These are phyloP conservation scores for Austropuccinia psidii DNA, from an alignment of 1,284 basidiomycete species.

Conservation along the genomic window DNA sequence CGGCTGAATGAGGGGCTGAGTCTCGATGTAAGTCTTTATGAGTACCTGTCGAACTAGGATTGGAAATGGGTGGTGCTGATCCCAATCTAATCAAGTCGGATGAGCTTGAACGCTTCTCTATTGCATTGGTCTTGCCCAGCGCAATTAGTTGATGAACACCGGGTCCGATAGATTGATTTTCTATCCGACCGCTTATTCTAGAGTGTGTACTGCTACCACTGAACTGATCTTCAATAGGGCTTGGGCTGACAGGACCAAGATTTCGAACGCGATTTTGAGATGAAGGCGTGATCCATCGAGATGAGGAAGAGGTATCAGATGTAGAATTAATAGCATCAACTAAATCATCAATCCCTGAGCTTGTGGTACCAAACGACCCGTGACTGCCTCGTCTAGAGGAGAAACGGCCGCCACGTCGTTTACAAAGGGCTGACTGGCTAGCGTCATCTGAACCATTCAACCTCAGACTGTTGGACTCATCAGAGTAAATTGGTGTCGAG, in stretches of 20 bases:
- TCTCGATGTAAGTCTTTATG: too few species aligned
- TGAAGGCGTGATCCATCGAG: not conserved
- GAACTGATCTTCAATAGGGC: not conserved
- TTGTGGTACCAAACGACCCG: not conserved
- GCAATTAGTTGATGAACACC: too few species aligned
- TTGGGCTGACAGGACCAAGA: not conserved
- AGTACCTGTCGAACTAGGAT: too few species aligned
- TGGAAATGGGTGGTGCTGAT: too few species aligned
- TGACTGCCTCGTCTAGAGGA: constrained; percentile 7
- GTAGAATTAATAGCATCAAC: constrained; percentile 15
- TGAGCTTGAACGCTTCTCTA: too few species aligned
- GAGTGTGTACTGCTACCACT: constrained; percentile 10
- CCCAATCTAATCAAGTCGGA: too few species aligned
- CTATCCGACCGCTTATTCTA: too few species aligned
- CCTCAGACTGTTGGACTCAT: not conserved
- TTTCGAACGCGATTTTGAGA: too few species aligned
- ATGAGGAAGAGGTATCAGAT: not conserved
- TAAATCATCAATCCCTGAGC: constrained; percentile 9
- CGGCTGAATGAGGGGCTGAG: too few species aligned
- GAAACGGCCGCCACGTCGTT: not conserved
- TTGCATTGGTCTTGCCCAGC: too few species aligned
- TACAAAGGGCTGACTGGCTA: not conserved
- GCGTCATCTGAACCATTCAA: not conserved
- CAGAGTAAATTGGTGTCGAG: not conserved
- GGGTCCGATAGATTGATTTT: too few species aligned